Base-by-base conservation (phyloP, 2,329 filamentous ascomycete species). In the Fusarium irregulare region DNA sequence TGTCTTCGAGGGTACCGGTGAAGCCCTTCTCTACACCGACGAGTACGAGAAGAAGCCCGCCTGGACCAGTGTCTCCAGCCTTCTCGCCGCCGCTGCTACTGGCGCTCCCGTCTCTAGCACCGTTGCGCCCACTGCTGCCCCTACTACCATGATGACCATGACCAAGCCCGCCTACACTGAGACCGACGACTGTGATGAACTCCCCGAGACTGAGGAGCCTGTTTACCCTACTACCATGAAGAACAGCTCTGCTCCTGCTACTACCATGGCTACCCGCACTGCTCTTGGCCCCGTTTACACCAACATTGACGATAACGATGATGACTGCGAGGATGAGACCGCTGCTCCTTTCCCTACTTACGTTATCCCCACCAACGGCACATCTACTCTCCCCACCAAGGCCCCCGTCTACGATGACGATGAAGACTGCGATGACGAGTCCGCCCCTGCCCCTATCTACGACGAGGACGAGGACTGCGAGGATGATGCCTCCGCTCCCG, bases 31-130 rank as follows among this genome's bases (percentile, higher is more conserved):
- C 21, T 83, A 76, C 60, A 78, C 81, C 21, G 72, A 73, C 13
- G 75, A 80, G 51, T 79, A 78, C 51, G 70, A 75, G 49, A 79
- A 78, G 75, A 83, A 83, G 76, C 76, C 78, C 1, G 81, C 81
- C 1, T 83, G 82, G 72, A 78, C 74, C 20, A 78, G 77, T 23
- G 78, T 83, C 18, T 77, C 77, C 16, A 76, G 75, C 45, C 66
- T 78, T 12, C 74, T 81, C 11, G 77, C 78, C 30, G 77, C 75
- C 2, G 76, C 75, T 7, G 73, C 69, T 4, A 76, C 65, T 4
- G 51, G 50, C 9, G 27, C 48, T 4, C 56, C 46, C 2, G 28
- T 50, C 3, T 48, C 66, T 9, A 56, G 56, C 30, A 58, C 45
- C 1, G 49, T 56, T 23, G 68, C 60, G 2, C 50, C 60, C 6